Conservation (phyloP, 2,329 filamentous ascomycete genomes). For the Pseudogymnoascus sp. region DNA sequence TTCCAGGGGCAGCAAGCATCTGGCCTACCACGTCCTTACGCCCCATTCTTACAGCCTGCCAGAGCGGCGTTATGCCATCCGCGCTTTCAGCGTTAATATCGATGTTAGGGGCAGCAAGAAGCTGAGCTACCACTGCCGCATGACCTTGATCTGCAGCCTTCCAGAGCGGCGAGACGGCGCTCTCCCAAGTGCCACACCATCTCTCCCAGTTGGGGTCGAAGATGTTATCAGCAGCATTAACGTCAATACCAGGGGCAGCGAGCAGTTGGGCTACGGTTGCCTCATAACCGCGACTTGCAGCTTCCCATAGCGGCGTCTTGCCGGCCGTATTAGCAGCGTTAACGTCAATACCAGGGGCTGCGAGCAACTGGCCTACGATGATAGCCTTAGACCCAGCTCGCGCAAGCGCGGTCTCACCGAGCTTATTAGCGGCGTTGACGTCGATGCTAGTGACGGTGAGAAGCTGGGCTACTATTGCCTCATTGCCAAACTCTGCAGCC, state of each 20-base stretch:
- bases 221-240: background rate
- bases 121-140: background rate
- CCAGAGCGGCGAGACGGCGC: too few relatives aligned
- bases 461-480: too few relatives aligned
- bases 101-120: background rate
- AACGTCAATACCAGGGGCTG: background rate
- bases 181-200: too few relatives aligned
- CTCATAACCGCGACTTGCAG: background rate
- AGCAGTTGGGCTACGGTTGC: background rate
- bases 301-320: background rate
- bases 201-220: too few relatives aligned
- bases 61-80: too few relatives aligned
- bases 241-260: background rate
- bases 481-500: background rate
- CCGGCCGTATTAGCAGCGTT: background rate
- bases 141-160: too few relatives aligned
- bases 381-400: too few relatives aligned
- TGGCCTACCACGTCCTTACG: background rate
- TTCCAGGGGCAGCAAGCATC: background rate
- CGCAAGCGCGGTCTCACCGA: too few relatives aligned
- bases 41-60: background rate
- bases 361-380: background rate
- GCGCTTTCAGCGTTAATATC: background rate
- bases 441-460: too few relatives aligned
- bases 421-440: too few relatives aligned